Conservation (phyloP, 2,329 filamentous ascomycete genomes). For the Trichophyton simii region DNA sequence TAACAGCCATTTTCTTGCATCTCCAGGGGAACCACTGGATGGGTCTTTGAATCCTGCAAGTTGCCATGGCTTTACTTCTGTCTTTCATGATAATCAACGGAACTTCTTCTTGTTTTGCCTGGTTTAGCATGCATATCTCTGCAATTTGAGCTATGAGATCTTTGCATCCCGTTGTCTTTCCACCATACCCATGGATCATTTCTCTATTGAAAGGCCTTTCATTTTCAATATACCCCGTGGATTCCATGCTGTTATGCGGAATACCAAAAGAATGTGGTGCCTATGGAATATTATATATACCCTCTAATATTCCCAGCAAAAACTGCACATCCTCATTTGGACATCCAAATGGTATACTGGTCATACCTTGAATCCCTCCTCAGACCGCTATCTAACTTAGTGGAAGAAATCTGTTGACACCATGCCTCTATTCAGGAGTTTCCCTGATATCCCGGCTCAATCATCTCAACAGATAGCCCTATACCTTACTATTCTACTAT, state of each 20-base stretch:
- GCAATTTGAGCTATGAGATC: background rate
- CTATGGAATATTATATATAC: background rate
- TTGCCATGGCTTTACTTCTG: background rate
- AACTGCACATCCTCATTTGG: background rate
- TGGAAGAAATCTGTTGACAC: background rate
- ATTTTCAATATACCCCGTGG: no score
- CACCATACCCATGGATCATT: background rate
- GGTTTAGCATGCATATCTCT: background rate
- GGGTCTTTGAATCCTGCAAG: background rate
- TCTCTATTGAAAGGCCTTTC: background rate
- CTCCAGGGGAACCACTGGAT: background rate
- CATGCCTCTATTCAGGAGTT: background rate
- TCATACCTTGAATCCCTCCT: background rate
- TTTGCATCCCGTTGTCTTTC: background rate
- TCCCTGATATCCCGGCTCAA: background rate
- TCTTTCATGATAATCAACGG: background rate
- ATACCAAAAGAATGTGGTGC: background rate
- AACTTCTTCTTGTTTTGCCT: background rate
- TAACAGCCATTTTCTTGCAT: background rate
- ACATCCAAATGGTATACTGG: background rate
- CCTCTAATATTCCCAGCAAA: background rate
- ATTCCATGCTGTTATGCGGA: background rate
- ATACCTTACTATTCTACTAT: background rate
- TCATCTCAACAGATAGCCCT: background rate
- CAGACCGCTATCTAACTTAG: background rate